Evolutionary conservation across 768 basidiomycete species (phyloP), one percentile per base, ranked within the genome.

Genomic region (Agrocybe praecox): DNA sequence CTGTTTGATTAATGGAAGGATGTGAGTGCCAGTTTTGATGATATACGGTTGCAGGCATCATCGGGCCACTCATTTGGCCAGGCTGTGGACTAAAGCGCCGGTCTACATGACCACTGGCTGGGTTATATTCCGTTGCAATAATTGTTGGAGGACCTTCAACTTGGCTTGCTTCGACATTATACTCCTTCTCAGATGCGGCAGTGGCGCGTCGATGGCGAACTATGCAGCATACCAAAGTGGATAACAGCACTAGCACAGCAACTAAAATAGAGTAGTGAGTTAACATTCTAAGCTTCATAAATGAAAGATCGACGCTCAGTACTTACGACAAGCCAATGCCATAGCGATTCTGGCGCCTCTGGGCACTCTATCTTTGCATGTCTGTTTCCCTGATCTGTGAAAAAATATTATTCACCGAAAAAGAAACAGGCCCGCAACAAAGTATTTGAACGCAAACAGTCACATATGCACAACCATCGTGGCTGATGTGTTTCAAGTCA

Each of bases 141-240:
- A 71, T 67, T 21, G 66, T 65, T 0, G 66, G 66, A 9, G 70
- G 72, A 5, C 72, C 72, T 18, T 66, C 56, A 15, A 72, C 63
- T 54, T 73, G 70, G 42, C 62, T 67, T n/a, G 67, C 70, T 50
- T 73, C 72, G 1, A 73, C 62, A 34, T 69, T 65, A 43, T 66
- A 66, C 54, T 68, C 67, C 40, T 53, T 55, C 34, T 66, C 63
- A 22, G 56, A 49, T 9, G 49, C 52, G 15, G 58, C 58, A 14
- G 65, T 59, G 29, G 49, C 58, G 26, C 61, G 61, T 46, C 67
- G 60, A 46, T 61, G 64, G n/a, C 55, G 52, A 21, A 60, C 43
- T 14, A 64, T 54, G 56, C 60, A 65, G n/a, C 64, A 42, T 14
- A 64, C 47, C 36, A 65, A 34, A 23, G 46, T 53, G 9, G 54